These are phyloP conservation scores for Diplodia corticola DNA, from an alignment of 2,329 filamentous ascomycete species.

Conservation along the genomic window DNA sequence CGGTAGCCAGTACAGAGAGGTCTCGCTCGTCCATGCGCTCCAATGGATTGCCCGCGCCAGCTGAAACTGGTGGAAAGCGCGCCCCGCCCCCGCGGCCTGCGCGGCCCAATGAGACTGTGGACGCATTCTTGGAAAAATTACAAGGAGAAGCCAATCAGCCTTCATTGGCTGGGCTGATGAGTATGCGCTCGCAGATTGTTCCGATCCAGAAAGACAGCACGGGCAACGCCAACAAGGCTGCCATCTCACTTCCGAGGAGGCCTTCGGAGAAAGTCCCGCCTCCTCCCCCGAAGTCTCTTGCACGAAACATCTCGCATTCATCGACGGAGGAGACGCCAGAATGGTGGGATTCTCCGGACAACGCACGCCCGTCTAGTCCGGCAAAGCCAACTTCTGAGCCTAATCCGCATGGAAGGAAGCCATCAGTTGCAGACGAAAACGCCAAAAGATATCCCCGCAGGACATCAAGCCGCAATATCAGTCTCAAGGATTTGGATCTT, in stretches of 20 bases:
- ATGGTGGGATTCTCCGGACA: constrained; percentile 8
- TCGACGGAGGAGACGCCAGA: not conserved
- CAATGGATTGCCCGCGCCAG: constrained; percentile 26
- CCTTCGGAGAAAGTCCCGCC: constrained; percentile 30
- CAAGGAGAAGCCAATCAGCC: constrained; percentile 35
- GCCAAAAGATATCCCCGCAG: constrained; percentile 25
- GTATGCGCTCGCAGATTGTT: not conserved
- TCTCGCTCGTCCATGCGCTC: constrained; percentile 37
- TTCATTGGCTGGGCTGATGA: not conserved
- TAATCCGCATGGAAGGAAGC: not conserved
- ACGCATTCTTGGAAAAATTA: constrained; percentile 39
- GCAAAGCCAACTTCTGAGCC: not conserved
- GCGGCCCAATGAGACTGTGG: constrained; percentile 29
- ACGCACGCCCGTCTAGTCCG: not conserved
- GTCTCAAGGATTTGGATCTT: constrained; percentile 22
- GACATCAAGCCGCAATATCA: constrained; percentile 29
- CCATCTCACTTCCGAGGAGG: constrained; percentile 24
- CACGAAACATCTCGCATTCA: not conserved
- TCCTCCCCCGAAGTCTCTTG: constrained; percentile 5
- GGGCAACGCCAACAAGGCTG: constrained; percentile 4
- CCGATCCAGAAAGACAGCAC: constrained; percentile 5
- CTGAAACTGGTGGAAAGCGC: constrained; percentile 25
- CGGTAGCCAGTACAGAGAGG: constrained; percentile 35
- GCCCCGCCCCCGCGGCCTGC: constrained; percentile 28
- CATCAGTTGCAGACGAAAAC: constrained; percentile 4